Evolutionary conservation across 2,329 filamentous ascomycete genomes (phyloP), one percentile per base, ranked within the genome.

Genomic region (Botrytis fabae): DNA sequence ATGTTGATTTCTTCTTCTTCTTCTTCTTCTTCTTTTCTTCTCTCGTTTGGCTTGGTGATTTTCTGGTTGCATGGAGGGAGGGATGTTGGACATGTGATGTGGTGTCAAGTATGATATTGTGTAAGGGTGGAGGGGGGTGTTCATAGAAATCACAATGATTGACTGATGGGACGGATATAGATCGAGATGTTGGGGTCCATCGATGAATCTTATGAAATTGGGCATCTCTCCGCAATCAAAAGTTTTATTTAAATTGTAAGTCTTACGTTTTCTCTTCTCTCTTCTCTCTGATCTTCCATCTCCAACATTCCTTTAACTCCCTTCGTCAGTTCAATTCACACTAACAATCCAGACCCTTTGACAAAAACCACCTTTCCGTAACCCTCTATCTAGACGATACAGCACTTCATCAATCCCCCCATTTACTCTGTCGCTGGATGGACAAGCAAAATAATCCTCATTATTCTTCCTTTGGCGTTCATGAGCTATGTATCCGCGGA

Each of bases 161-260:
- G 70, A 78, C 75, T 78, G 70, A 78, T 69, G 70, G 28, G 5
- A 40, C 32, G 22, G 32, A 65, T 66, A 28, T 54, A 87, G 85
- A 14, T 88, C 85, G 2, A 82, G 80, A 74, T 85, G 85, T 9
- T 83, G 82, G 69, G 86, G 85, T 0, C 86, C 84, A 8, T 84
- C 83, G 72, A 81, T 83, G 71, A 82, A 82, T 16, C 84, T 84
- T 78, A 82, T 83, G 0, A 80, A 84, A 35, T 75, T 86, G 2
- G 81, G 81, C 4, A 85, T 89, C 51, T 83, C 86, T 0, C 80
- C 81, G 2, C 83, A 86, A 40, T 84, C 85, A 10, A 85, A 83
- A 75, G 84, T 88, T 20, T 81, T 91, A 0, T 88, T 89, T 71
- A 86, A 86, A 78, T 83, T 87, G 86, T 89, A 82, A 69, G 81